Percentiles rank a stretch among this genome's conserved stretches.
These are phyloP conservation scores for Hygrocybe coccinea DNA, from an alignment of 768 basidiomycete species.

Conservation along the genomic window DNA sequence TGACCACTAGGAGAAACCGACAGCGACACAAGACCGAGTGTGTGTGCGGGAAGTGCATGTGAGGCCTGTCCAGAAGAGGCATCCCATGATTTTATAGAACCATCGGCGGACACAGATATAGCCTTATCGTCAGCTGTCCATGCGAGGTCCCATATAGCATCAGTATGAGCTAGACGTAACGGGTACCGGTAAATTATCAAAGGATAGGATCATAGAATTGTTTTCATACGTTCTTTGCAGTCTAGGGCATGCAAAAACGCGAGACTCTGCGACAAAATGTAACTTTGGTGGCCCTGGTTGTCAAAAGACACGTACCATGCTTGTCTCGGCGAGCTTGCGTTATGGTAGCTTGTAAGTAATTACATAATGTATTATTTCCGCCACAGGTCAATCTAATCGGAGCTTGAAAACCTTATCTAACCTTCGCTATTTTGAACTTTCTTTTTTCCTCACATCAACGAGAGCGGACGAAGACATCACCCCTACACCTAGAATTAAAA, in stretches of 20 bases:
- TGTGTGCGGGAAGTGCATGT: conserved; percentile 59
- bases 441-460: conserved; percentile 79
- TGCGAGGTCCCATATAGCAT: conserved; percentile 71
- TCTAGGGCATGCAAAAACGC: conserved; percentile 70
- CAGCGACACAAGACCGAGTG: conserved; percentile 79
- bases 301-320: neutral
- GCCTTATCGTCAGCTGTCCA: conserved; percentile 66
- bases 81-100: conserved; percentile 70
- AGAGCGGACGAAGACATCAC: conserved; percentile 91
- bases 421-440: conserved; percentile 38
- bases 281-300: neutral
- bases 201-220: neutral
- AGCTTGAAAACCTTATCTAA: conserved; percentile 41
- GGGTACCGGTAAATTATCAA: neutral
- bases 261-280: conserved; percentile 48
- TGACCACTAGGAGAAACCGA: conserved; percentile 65
- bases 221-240: conserved; percentile 65
- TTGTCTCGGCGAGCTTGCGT: too few species aligned
- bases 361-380: neutral
- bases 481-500: conserved; percentile 34
- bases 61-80: conserved; percentile 59
- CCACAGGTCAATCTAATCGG: conserved; percentile 35
- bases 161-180: conserved; percentile 59
- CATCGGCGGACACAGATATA: conserved; percentile 74
- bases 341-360: too few species aligned